Base-by-base conservation (phyloP, 805 yeast genomes). In the Candida hispaniensis region DNA sequence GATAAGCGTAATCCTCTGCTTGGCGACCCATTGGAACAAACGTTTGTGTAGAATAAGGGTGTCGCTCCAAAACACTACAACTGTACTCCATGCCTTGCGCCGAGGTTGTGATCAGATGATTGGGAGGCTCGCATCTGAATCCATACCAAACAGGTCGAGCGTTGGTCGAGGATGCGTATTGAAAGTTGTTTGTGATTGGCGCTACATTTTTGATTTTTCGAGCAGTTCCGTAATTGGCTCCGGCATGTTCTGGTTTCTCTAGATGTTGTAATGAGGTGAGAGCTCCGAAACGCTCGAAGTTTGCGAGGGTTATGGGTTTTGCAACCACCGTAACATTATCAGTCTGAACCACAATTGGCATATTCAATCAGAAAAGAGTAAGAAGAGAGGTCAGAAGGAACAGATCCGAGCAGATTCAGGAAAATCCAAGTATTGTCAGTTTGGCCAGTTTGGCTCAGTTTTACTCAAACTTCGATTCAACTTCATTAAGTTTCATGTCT, bases 221-320 rank as follows among this genome's bases (percentile, higher is more conserved):
- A 1, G 96, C 96, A 2, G 96, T 86, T n/a, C 96, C 96, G 50
- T 86, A 85, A 57, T 86, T 86, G 4, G 95, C 96, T 13, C 67
- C 58, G 4, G 67, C 51, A 22, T 55, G 50, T 32, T 64, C 59
- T 1, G 66, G 50, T 21, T 56, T 50, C 17, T 80, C 61, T 54
- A 81, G 93, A 47, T 82, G 79, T 41, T 69, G 71, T 3, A 93
- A 80, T 16, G 91, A 78, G 26, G 85, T 70, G 7, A 81, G 74
- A 1, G 78, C 72, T 1, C 96, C 96, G 52, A 65, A 85, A 3
- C 65, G 64, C 1, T 69, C 67, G 49, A 82, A 85, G 1, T 66
- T 17, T 6, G 7, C n/a, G 22, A 22, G 8, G 1, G 36, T 32
- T n/a, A 32, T 27, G 6, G 36, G 28, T 10, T 32, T 16, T 6